phyloP scores from a whole-genome alignment of 257 asterid species.

The Phtheirospermum japonicum region DNA sequence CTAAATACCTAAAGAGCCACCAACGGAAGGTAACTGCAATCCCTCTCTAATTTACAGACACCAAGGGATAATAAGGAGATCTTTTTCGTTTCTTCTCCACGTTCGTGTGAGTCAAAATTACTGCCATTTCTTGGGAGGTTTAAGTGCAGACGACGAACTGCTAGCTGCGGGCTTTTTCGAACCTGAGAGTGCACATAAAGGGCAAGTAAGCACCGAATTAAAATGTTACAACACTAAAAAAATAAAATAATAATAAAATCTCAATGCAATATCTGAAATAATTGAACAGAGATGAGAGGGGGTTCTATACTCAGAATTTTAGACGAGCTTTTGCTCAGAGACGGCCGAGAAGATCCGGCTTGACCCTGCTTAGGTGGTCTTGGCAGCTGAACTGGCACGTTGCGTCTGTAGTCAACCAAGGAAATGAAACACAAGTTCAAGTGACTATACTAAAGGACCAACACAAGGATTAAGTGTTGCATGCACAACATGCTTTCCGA shows the following conservation, averaged over 20 bases:
- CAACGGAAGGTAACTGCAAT: neutral
- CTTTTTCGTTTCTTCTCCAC: neutral
- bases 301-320: conserved; percentile 54
- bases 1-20: conserved; percentile 30
- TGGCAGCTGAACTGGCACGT: conserved; percentile 48
- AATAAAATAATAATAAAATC: neutral
- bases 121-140: conserved; percentile 53
- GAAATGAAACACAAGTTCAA: conserved; percentile 8
- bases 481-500: too few species aligned
- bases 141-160: conserved; percentile 52
- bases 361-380: conserved; percentile 57
- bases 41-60: conserved; percentile 33
- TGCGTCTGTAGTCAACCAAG: conserved; percentile 43
- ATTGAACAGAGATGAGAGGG: neutral
- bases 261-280: neutral
- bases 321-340: conserved; percentile 57
- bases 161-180: conserved; percentile 40
- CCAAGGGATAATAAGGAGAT: neutral
- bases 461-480: too few species aligned
- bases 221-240: neutral
- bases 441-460: too few species aligned
- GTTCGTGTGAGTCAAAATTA: conserved; percentile 22
- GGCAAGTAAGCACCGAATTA: conserved; percentile 5
- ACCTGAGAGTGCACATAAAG: conserved; percentile 42
- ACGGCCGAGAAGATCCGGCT: conserved; percentile 47